Evolutionary conservation across 805 yeast species (phyloP), one percentile per base, ranked within the genome.

Genomic region (Tetrapisispora pingtungensis): DNA sequence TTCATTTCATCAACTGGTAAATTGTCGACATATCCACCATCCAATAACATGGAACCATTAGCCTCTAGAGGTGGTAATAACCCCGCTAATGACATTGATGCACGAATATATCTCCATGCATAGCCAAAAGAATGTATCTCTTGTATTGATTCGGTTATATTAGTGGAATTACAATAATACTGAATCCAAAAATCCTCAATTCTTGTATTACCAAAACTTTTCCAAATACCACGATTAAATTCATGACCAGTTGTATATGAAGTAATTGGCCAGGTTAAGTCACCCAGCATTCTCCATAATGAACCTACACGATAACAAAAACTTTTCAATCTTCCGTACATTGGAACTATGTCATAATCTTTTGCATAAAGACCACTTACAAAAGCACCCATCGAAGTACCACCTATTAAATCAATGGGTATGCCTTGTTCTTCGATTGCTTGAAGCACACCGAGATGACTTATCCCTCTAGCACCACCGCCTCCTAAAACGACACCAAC

Each of bases 211-310:
- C 97, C 97, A 67, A 90, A 84, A 0, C 86, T 78, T 62, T 93
- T 90, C 96, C 97, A 93, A n/a, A 90, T 78, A 41, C 98, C 97
- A 52, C 97, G 72, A 62, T 90, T 90, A 64, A 90, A 90, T 62
- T 88, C 97, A 63, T 93, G 96, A 0, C 98, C 98, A 1, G 98
- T 93, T 10, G 95, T 84, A 59, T 94, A 90, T 0, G 97, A 83
- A 0, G 96, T 88, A 1, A 86, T 80, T 0, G 98, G 98, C 62
- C 89, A 84, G 0, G 98, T 90, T 54, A 93, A 64, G 60, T 90
- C 98, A 27, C 84, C 65, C 2, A 82, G 48, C 57, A 84, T 77
- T 54, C 97, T 71, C 98, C 98, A 90, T 3, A 84, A 48, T 2
- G 95, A 83, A 0, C 90, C 77, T 49, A 90, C 70, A 54, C 97